These are phyloP conservation scores for Liquidambar formosana DNA, from an alignment of 164 flowering plant genomes.

Conservation along the genomic window DNA sequence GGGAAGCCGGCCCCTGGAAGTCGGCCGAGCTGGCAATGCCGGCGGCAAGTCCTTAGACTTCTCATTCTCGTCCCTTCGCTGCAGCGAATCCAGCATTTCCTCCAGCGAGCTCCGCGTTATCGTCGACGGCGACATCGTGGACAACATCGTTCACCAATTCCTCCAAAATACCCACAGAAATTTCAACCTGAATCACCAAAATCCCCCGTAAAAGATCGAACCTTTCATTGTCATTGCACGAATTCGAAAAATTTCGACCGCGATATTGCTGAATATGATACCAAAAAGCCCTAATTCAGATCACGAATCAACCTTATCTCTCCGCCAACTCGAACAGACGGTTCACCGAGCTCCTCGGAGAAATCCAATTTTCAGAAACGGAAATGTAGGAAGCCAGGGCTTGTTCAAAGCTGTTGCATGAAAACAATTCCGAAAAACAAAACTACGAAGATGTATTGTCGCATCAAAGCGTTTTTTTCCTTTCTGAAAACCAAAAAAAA, in stretches of 20 bases:
- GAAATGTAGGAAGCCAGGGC: background rate
- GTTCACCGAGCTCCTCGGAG: background rate
- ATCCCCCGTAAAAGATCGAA: background rate
- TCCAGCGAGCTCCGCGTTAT: slow-evolving; percentile 74
- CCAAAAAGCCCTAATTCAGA: slow-evolving; percentile 3
- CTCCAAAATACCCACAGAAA: background rate
- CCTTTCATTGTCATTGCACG: background rate
- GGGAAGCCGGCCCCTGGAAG: slow-evolving; percentile 69
- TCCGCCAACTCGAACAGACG: background rate
- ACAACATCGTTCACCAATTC: slow-evolving; percentile 38
- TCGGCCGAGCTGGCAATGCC: slow-evolving; percentile 80
- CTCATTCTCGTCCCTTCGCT: slow-evolving; percentile 57
- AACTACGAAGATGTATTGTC: background rate
- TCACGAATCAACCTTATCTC: background rate
- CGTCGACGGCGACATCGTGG: slow-evolving; percentile 43
- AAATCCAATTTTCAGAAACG: background rate
- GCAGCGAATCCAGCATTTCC: slow-evolving; percentile 87
- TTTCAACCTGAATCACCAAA: background rate
- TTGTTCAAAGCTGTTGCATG: background rate
- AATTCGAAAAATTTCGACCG: background rate
- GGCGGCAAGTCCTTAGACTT: slow-evolving; percentile 80
- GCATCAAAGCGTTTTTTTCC: background rate
- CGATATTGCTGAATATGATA: background rate
- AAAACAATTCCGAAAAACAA: background rate
- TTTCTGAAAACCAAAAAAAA: background rate